These are phyloP conservation scores for Lactifluus pinguis DNA, from an alignment of 768 basidiomycete species.

Conservation along the genomic window DNA sequence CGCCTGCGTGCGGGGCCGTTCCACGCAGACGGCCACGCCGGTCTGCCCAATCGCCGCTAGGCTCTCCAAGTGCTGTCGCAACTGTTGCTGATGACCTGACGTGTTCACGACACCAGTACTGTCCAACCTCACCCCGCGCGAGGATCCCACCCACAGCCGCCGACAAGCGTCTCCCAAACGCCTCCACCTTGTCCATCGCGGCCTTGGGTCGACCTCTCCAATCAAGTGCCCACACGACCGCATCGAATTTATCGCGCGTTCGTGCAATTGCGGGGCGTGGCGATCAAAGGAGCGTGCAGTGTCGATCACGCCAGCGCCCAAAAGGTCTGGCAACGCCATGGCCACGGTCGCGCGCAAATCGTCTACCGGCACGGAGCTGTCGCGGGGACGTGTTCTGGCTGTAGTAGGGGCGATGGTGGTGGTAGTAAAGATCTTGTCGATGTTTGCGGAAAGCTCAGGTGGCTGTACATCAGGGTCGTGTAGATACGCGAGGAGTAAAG, in stretches of 20 bases:
- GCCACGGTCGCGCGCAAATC: conserved; percentile 49
- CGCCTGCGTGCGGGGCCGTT: conserved; percentile 38
- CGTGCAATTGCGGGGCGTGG: conserved; percentile 58
- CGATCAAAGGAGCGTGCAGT: conserved; percentile 70
- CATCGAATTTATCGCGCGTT: conserved; percentile 52
- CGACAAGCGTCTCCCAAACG: conserved; percentile 45
- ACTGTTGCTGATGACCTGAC: conserved; percentile 24
- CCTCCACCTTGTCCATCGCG: conserved; percentile 60
- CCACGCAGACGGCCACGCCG: conserved; percentile 61
- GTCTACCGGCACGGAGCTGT: conserved; percentile 41
- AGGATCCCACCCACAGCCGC: conserved; percentile 36
- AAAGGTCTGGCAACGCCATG: conserved; percentile 53
- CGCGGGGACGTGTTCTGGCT: conserved; percentile 33
- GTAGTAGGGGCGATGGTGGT: conserved; percentile 21
- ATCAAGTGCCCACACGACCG: conserved; percentile 74
- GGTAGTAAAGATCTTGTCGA: conserved; percentile 51
- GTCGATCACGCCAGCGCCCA: conserved; percentile 48
- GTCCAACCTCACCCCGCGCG: not conserved
- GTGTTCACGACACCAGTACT: not conserved
- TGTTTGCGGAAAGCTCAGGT: conserved; percentile 52
- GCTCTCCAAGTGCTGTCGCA: conserved; percentile 29
- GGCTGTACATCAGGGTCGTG: conserved; percentile 57
- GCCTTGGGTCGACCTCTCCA: conserved; percentile 49
- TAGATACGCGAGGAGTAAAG: conserved; percentile 64
- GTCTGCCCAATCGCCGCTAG: conserved; percentile 51